Evolutionary conservation across 306 rosid genomes (phyloP).

Genomic region (Crotalaria pallida): DNA sequence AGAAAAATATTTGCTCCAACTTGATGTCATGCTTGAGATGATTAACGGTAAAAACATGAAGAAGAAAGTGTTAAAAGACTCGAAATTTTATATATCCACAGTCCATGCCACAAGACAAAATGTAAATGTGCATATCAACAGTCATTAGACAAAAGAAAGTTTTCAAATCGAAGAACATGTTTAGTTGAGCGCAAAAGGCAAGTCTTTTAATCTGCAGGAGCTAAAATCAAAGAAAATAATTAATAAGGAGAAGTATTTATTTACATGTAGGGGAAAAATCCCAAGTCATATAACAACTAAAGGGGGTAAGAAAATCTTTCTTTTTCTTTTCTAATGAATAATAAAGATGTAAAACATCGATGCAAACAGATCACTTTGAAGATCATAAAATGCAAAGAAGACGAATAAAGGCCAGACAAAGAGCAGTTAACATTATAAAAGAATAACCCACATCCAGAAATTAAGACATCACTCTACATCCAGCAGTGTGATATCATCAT

Average conservation of each 20-base stretch:
- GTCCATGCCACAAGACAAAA: constrained; percentile 1
- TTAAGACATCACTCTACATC: background rate
- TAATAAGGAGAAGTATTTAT: background rate
- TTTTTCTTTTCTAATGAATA: background rate
- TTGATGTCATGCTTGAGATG: background rate
- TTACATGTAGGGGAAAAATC: background rate
- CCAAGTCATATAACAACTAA: background rate
- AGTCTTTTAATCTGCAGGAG: background rate
- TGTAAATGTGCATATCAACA: background rate
- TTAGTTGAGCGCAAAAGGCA: background rate
- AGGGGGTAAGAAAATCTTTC: background rate
- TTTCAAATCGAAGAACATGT: background rate
- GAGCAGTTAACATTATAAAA: background rate
- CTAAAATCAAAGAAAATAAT: background rate
- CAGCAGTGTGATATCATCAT: constrained; percentile 2
- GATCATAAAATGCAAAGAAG: constrained; percentile 11
- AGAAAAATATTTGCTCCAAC: background rate
- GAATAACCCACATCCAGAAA: constrained; percentile 23
- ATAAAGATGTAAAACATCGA: background rate
- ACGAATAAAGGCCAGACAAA: background rate
- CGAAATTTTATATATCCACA: background rate
- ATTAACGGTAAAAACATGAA: background rate
- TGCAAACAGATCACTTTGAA: constrained; percentile 12
- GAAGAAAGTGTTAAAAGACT: too few species aligned
- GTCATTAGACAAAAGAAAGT: background rate